These are phyloP conservation scores for Monosporascus sp. DNA, from an alignment of 2,329 filamentous ascomycete genomes.

Conservation along the genomic window DNA sequence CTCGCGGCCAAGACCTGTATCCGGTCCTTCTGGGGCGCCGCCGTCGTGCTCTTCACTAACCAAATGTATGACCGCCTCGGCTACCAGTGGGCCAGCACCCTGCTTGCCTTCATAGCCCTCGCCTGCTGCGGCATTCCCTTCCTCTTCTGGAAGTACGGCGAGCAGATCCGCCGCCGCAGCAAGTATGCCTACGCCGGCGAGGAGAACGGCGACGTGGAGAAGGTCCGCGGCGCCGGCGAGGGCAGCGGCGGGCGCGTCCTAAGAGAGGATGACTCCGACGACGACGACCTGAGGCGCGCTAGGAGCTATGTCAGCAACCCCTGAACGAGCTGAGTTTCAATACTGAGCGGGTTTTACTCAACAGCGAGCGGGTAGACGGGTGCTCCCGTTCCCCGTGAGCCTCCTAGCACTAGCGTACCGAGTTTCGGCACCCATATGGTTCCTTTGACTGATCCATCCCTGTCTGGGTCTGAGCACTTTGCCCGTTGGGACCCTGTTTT, in stretches of 20 bases:
- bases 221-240: slow-evolving; percentile 30
- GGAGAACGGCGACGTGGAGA: slow-evolving; percentile 33
- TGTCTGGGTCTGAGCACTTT: too few species aligned
- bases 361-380: too few species aligned
- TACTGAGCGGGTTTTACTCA: too few species aligned
- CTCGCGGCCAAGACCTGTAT: slow-evolving; percentile 79
- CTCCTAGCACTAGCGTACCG: too few species aligned
- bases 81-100: slow-evolving; percentile 68
- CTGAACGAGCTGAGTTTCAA: slow-evolving; percentile 23
- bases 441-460: too few species aligned
- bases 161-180: slow-evolving; percentile 60
- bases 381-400: too few species aligned
- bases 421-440: too few species aligned
- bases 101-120: slow-evolving; percentile 69
- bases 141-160: slow-evolving; percentile 74
- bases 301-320: slow-evolving; percentile 44
- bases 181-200: slow-evolving; percentile 69
- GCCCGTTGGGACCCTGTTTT: too few species aligned
- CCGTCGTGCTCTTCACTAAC: slow-evolving; percentile 70
- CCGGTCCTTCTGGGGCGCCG: slow-evolving; percentile 74
- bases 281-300: slow-evolving; percentile 37
- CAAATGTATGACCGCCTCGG: slow-evolving; percentile 74
- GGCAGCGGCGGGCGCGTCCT: slow-evolving; percentile 18
- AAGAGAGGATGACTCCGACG: slow-evolving; percentile 27
- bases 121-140: slow-evolving; percentile 80